Evolutionary conservation across 495 filamentous ascomycete species (phyloP).

Genomic region (Lophiotrema nucula): DNA sequence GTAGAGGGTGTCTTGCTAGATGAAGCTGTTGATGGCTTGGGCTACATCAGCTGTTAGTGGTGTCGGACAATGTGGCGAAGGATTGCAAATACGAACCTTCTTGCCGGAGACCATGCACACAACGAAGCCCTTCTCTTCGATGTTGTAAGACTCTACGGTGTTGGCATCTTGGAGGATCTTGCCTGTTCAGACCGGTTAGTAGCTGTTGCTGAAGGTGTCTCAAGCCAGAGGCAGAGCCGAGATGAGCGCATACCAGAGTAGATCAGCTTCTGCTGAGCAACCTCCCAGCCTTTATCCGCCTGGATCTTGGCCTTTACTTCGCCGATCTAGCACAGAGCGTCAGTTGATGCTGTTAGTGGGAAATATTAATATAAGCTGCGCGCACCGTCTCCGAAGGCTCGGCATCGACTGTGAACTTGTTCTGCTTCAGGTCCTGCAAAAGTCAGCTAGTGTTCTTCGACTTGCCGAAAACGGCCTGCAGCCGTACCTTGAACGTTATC

Average conservation of each 20-base stretch:
- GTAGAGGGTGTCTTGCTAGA: conserved; percentile 61
- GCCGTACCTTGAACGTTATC: conserved; percentile 75
- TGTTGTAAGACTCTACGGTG: conserved; percentile 91
- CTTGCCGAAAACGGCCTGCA: not conserved
- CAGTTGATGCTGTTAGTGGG: conserved; percentile 4
- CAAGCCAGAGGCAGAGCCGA: not conserved
- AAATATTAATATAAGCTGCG: conserved; percentile 21
- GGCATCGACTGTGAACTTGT: conserved; percentile 92
- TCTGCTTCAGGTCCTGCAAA: conserved; percentile 83
- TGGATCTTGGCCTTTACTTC: conserved; percentile 87
- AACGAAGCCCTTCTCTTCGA: conserved; percentile 98
- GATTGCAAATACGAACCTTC: conserved; percentile 63
- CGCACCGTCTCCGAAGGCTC: conserved; percentile 90
- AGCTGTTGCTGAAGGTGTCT: conserved; percentile 7
- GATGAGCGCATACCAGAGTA: conserved; percentile 75
- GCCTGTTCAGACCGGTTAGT: conserved; percentile 53
- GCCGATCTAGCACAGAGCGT: conserved; percentile 59
- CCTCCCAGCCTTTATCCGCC: conserved; percentile 86
- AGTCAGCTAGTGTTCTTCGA: not conserved
- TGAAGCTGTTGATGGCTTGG: conserved; percentile 65
- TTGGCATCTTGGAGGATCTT: conserved; percentile 98
- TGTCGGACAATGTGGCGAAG: not conserved
- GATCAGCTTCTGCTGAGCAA: conserved; percentile 86
- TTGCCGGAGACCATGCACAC: conserved; percentile 93
- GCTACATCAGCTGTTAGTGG: conserved; percentile 42